phyloP scores from a whole-genome alignment of 2,329 filamentous ascomycete genomes.

The Talaromyces verruculosus region DNA sequence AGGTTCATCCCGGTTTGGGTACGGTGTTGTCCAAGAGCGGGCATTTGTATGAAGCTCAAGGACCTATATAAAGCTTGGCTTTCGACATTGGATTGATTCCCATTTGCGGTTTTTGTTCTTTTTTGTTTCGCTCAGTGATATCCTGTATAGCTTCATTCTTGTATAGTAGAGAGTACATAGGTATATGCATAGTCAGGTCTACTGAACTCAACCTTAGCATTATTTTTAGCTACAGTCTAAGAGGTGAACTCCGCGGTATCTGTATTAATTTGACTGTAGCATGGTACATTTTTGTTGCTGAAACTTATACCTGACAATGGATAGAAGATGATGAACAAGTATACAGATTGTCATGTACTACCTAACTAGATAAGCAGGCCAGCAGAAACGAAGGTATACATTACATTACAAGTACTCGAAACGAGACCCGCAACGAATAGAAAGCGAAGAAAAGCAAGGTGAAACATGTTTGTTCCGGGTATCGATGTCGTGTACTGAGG shows the following conservation, averaged over 20 bases:
- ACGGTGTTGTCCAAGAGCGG: slow-evolving; percentile 78
- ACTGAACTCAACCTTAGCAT: neutral
- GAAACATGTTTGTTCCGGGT: slow-evolving; percentile 17
- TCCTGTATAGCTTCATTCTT: slow-evolving; percentile 17
- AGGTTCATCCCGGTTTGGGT: slow-evolving; percentile 79
- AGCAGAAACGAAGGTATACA: neutral
- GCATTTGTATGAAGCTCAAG: slow-evolving; percentile 65
- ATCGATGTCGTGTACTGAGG: slow-evolving; percentile 19
- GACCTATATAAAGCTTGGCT: slow-evolving; percentile 30
- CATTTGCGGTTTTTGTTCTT: neutral
- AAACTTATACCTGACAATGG: neutral
- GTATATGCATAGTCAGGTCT: slow-evolving; percentile 7
- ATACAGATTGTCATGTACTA: slow-evolving; percentile 4
- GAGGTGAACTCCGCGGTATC: neutral
- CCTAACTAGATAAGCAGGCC: neutral
- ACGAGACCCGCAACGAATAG: neutral
- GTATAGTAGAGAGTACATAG: slow-evolving; percentile 17
- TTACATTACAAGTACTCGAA: neutral
- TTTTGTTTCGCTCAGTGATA: slow-evolving; percentile 13
- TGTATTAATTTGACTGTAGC: neutral
- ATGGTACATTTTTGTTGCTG: neutral
- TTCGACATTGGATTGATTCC: neutral
- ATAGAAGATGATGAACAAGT: neutral
- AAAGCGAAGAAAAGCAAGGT: neutral
- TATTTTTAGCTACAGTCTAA: neutral